Conservation (phyloP, 345 rosid species). For the Isatis tinctoria region DNA sequence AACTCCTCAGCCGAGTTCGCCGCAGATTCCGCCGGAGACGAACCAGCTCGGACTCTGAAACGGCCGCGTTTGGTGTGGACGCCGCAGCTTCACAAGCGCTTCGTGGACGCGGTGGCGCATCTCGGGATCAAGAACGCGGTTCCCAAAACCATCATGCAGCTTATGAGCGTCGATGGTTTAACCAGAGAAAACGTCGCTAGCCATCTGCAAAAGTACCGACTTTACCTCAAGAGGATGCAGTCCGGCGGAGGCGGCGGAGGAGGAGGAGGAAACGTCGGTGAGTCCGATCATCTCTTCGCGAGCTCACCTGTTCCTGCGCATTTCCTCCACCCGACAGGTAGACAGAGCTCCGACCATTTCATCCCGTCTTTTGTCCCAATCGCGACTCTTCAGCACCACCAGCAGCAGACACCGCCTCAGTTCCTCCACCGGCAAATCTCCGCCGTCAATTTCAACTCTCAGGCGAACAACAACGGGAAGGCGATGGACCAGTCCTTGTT, state of each 20-base stretch:
- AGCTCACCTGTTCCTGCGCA: constrained; percentile 90
- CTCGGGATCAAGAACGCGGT: constrained; percentile 86
- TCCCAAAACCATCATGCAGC: constrained; percentile 86
- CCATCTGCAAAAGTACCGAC: constrained; percentile 75
- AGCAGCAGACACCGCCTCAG: constrained; percentile 41
- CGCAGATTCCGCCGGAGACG: constrained; percentile 67
- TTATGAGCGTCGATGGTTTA: constrained; percentile 82
- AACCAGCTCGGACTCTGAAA: constrained; percentile 67
- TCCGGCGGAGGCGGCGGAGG: constrained; percentile 56
- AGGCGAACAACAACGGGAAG: constrained; percentile 46
- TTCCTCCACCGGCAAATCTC: constrained; percentile 55
- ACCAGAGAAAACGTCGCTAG: constrained; percentile 85
- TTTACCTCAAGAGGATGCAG: constrained; percentile 68
- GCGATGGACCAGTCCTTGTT: constrained; percentile 37
- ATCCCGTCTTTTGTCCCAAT: constrained; percentile 62
- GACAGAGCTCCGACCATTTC: constrained; percentile 62
- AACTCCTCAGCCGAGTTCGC: constrained; percentile 56
- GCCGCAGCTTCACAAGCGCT: constrained; percentile 79
- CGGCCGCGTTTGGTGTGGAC: constrained; percentile 86
- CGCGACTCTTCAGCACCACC: constrained; percentile 62
- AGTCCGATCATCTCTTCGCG: constrained; percentile 78
- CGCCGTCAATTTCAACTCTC: constrained; percentile 49
- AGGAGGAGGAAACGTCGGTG: constrained; percentile 37
- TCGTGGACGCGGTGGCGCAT: constrained; percentile 82
- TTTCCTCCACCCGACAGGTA: constrained; percentile 64